These are phyloP conservation scores for Boletus mariae DNA, from an alignment of 1,284 basidiomycete species.

Conservation along the genomic window DNA sequence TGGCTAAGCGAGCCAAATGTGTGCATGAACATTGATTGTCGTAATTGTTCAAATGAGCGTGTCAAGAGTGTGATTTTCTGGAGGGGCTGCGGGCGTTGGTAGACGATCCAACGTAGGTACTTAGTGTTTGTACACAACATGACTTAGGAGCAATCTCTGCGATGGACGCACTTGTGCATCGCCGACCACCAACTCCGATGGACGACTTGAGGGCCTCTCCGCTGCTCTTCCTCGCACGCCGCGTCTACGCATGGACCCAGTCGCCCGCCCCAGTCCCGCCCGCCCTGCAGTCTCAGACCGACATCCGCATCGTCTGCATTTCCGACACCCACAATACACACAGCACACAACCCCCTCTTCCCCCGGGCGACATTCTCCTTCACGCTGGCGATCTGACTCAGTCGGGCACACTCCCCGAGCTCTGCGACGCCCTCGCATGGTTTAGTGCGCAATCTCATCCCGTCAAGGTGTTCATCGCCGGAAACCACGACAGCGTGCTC, in stretches of 20 bases:
- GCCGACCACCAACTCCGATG: background rate
- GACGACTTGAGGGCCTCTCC: conserved; percentile 8
- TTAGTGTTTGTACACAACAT: background rate
- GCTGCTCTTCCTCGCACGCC: conserved; percentile 9
- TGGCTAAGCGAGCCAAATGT: conserved; percentile 57
- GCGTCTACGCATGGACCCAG: conserved; percentile 30
- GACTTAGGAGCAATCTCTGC: background rate
- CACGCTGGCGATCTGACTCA: conserved; percentile 41
- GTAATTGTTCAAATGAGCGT: conserved; percentile 65
- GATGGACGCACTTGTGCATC: background rate
- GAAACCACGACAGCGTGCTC: conserved; percentile 14
- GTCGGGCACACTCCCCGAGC: conserved; percentile 33
- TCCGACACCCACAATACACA: conserved; percentile 37
- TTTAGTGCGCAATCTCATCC: conserved; percentile 13
- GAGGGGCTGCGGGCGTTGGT: background rate
- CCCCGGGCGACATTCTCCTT: conserved; percentile 43
- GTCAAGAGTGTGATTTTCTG: conserved; percentile 54
- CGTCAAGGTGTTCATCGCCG: conserved; percentile 20
- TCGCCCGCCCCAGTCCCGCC: conserved; percentile 67
- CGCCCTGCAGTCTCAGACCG: conserved; percentile 35
- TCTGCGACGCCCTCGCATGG: conserved; percentile 29
- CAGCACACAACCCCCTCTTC: conserved; percentile 27
- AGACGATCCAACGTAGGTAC: background rate
- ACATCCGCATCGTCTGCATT: conserved; percentile 39
- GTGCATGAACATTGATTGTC: conserved; percentile 85